These are phyloP conservation scores for Bigelowiella natans DNA, from an alignment of 78 protist genomes.

Conservation along the genomic window DNA sequence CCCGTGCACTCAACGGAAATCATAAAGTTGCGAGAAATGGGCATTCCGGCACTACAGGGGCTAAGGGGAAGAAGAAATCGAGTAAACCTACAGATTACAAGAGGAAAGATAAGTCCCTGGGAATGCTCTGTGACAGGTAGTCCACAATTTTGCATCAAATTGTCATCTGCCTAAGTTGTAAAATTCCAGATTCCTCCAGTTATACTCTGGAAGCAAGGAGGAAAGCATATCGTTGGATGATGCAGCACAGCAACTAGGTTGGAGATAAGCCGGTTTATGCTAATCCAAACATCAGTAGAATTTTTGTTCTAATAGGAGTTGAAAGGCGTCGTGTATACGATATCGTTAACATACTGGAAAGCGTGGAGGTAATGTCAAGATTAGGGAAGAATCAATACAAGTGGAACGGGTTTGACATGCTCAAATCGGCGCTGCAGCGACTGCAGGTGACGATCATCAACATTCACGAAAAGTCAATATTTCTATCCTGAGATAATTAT, in stretches of 20 bases:
- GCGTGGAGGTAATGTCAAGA: conserved; percentile 18
- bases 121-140: conserved; percentile 25
- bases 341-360: conserved; percentile 23
- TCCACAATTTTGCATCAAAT: neutral
- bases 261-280: neutral
- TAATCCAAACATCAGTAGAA: neutral
- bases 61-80: too few species aligned
- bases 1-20: too few species aligned
- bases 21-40: too few species aligned
- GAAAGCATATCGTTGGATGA: neutral
- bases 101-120: conserved; percentile 33
- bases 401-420: conserved; percentile 9
- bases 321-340: conserved; percentile 24
- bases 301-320: neutral
- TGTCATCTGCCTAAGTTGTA: neutral
- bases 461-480: too few species aligned
- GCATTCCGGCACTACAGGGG: too few species aligned
- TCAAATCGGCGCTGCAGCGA: neutral
- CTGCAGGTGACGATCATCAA: neutral
- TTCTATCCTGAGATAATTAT: too few species aligned
- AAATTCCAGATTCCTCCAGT: neutral
- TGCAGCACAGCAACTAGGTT: conserved; percentile 2
- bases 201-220: neutral
- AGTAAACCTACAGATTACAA: conserved; percentile 3
- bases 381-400: conserved; percentile 5